Conservation (phyloP, 768 basidiomycete genomes). For the Hypholoma fasciculare region DNA sequence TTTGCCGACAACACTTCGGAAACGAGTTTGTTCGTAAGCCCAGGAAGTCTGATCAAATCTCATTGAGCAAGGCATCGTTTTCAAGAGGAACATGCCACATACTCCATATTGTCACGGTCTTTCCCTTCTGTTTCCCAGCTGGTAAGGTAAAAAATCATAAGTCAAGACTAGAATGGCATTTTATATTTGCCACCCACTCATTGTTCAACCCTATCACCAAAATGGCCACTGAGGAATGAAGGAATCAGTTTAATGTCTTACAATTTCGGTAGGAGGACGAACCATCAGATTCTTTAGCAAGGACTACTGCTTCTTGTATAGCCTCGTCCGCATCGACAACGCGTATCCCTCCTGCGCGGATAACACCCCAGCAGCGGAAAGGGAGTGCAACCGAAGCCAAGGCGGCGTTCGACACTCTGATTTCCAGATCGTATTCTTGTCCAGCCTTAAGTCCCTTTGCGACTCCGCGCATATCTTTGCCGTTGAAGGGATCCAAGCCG, state of each 20-base stretch:
- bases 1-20: constrained; percentile 48
- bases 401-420: constrained; percentile 32
- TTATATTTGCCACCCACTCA: constrained; percentile 35
- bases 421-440: constrained; percentile 38
- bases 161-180: neutral
- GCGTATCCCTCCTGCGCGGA: constrained; percentile 35
- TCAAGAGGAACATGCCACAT: constrained; percentile 1
- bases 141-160: neutral
- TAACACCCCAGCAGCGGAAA: constrained; percentile 39
- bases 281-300: constrained; percentile 44
- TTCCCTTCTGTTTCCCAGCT: constrained; percentile 60
- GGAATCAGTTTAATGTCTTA: neutral
- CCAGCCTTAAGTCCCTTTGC: constrained; percentile 42
- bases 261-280: constrained; percentile 1
- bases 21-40: constrained; percentile 52
- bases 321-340: constrained; percentile 36
- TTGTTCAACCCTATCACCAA: constrained; percentile 57
- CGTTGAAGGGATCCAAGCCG: constrained; percentile 44
- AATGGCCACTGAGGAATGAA: constrained; percentile 33
- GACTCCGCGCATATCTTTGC: constrained; percentile 34
- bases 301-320: constrained; percentile 37
- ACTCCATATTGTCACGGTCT: constrained; percentile 51
- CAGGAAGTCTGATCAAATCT: constrained; percentile 40
- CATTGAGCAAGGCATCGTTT: too few species aligned
- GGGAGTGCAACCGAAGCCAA: constrained; percentile 33